Percentiles rank a stretch among this genome's conserved stretches.
phyloP scores from a whole-genome alignment of 2,329 filamentous ascomycete species.

The Penicillium brasilianum region DNA sequence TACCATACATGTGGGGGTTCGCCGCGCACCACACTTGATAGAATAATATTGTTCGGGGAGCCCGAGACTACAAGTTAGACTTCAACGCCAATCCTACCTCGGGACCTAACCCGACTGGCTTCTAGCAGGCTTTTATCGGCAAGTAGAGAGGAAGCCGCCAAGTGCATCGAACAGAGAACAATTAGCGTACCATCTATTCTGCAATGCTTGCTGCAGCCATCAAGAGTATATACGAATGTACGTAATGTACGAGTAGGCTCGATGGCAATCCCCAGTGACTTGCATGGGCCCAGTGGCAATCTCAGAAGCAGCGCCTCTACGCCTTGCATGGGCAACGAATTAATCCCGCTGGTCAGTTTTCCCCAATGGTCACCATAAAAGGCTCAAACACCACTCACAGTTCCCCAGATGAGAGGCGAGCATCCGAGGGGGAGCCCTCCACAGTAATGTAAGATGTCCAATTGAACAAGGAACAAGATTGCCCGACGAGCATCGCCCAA shows the following conservation, averaged over 20 bases:
- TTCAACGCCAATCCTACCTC: not conserved
- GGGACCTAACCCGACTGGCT: not conserved
- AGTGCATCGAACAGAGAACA: too few relatives aligned
- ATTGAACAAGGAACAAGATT: not conserved
- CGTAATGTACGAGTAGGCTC: constrained; percentile 16
- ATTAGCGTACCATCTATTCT: not conserved
- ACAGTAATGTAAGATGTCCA: not conserved
- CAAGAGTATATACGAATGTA: not conserved
- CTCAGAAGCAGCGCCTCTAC: constrained; percentile 12
- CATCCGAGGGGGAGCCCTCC: not conserved
- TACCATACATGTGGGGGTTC: too few relatives aligned
- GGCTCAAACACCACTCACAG: too few relatives aligned
- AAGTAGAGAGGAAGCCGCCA: not conserved
- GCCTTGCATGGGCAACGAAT: constrained; percentile 11
- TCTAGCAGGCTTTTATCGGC: not conserved
- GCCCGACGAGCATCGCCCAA: not conserved
- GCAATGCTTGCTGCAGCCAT: not conserved
- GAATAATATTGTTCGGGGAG: not conserved
- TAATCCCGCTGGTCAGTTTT: not conserved
- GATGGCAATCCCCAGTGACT: constrained; percentile 25
- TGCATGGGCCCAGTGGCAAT: constrained; percentile 4
- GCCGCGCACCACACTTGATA: too few relatives aligned
- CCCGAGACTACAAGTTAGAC: not conserved
- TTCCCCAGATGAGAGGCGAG: not conserved
- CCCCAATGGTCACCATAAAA: too few relatives aligned